These are phyloP conservation scores for Abrus precatorius DNA, from an alignment of 306 rosid species.

Conservation along the genomic window DNA sequence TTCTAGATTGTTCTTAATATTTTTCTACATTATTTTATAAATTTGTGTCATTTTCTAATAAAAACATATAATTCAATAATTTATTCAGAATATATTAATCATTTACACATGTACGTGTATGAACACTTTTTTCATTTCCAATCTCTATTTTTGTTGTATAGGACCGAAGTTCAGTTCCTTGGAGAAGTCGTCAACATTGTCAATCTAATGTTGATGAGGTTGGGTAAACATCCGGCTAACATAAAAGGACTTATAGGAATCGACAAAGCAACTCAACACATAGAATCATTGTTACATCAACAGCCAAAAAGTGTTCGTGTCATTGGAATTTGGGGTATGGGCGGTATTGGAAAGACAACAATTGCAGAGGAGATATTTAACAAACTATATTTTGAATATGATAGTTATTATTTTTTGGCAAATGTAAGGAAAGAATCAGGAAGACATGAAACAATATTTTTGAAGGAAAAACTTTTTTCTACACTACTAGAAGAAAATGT, in stretches of 20 bases:
- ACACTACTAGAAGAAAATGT: neutral
- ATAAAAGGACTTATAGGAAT: slow-evolving; percentile 1
- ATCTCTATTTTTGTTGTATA: neutral
- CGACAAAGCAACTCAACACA: neutral
- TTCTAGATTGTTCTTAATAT: too few relatives aligned
- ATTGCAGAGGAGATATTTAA: slow-evolving; percentile 6
- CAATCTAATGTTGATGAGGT: neutral
- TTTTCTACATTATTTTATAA: too few relatives aligned
- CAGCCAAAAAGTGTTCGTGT: neutral
- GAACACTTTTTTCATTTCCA: neutral
- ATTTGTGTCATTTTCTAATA: too few relatives aligned
- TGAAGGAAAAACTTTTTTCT: slow-evolving; percentile 21
- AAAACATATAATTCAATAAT: too few relatives aligned
- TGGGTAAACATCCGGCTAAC: neutral
- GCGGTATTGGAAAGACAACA: slow-evolving; percentile 28
- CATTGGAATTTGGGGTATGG: slow-evolving; percentile 45
- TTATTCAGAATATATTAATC: neutral
- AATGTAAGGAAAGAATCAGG: slow-evolving; percentile 12
- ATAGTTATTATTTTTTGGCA: neutral
- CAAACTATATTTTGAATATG: neutral
- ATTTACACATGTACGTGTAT: too few relatives aligned
- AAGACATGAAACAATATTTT: neutral
- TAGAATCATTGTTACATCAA: neutral
- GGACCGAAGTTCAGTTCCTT: slow-evolving; percentile 11
- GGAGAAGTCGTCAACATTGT: slow-evolving; percentile 1